Percentiles rank a stretch among this genome's conserved stretches.
These are phyloP conservation scores for Russula virescens DNA, from an alignment of 768 basidiomycete species.

Conservation along the genomic window DNA sequence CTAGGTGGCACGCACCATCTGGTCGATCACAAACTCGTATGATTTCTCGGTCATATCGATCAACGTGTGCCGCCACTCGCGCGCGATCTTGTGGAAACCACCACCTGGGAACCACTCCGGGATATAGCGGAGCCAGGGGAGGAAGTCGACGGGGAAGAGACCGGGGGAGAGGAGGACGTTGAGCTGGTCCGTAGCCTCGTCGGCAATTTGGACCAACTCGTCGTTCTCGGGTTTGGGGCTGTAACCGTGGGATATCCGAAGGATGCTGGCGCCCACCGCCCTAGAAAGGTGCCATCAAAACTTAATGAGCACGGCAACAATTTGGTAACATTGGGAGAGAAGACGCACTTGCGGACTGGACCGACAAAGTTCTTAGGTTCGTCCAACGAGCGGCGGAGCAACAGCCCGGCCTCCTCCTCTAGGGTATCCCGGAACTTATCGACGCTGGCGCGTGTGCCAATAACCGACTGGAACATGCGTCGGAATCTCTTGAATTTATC, in stretches of 20 bases:
- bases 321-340: not conserved
- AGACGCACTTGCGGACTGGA: slow-evolving; percentile 24
- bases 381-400: slow-evolving; percentile 20
- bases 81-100: slow-evolving; percentile 25
- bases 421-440: slow-evolving; percentile 20
- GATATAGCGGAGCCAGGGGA: slow-evolving; percentile 25
- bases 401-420: slow-evolving; percentile 21
- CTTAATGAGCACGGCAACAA: not conserved
- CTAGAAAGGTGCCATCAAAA: slow-evolving; percentile 12
- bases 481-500: slow-evolving; percentile 25
- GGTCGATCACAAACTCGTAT: slow-evolving; percentile 19
- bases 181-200: slow-evolving; percentile 25
- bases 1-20: slow-evolving; percentile 11
- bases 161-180: slow-evolving; percentile 17
- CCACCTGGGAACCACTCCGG: slow-evolving; percentile 28
- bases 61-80: slow-evolving; percentile 23
- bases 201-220: slow-evolving; percentile 25
- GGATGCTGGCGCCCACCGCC: slow-evolving; percentile 23
- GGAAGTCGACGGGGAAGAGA: slow-evolving; percentile 24
- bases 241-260: slow-evolving; percentile 25
- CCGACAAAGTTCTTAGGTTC: slow-evolving; percentile 21
- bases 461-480: slow-evolving; percentile 22
- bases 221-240: slow-evolving; percentile 20
- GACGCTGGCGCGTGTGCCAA: slow-evolving; percentile 22
- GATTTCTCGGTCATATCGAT: slow-evolving; percentile 21